Evolutionary conservation across 495 filamentous ascomycete species (phyloP).

Genomic region (Penicillium atrosanguineum): DNA sequence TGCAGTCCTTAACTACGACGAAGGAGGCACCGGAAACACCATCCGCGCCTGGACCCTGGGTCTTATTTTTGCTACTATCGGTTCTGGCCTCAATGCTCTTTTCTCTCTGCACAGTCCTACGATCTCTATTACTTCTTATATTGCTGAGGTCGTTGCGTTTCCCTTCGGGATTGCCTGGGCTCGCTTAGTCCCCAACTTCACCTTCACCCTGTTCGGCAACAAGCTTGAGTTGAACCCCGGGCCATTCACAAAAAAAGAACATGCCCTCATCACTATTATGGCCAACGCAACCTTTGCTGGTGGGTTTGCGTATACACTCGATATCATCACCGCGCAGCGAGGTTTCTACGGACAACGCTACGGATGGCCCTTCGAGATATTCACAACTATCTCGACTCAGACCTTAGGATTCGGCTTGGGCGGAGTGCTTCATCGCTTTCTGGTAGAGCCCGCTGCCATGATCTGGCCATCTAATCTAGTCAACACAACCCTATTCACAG

Average conservation of each 20-base stretch:
- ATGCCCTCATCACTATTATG: constrained; percentile 74
- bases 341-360: constrained; percentile 67
- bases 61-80: constrained; percentile 63
- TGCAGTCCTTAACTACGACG: constrained; percentile 53
- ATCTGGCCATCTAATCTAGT: constrained; percentile 72
- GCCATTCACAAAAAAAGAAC: constrained; percentile 75
- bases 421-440: constrained; percentile 61
- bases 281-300: constrained; percentile 47
- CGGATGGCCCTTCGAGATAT: constrained; percentile 64
- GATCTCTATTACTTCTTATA: constrained; percentile 65
- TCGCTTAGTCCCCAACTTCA: constrained; percentile 48
- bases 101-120: constrained; percentile 66
- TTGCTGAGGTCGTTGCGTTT: constrained; percentile 69
- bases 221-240: constrained; percentile 63
- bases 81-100: constrained; percentile 65
- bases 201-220: constrained; percentile 53
- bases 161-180: constrained; percentile 61
- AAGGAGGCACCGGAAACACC: constrained; percentile 64
- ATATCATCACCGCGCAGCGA: constrained; percentile 62
- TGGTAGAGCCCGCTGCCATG: constrained; percentile 63
- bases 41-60: constrained; percentile 72
- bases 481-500: constrained; percentile 63
- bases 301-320: constrained; percentile 64
- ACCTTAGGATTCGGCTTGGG: constrained; percentile 71
- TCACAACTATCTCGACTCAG: constrained; percentile 68